Evolutionary conservation across 1,284 basidiomycete genomes (phyloP).

Genomic region (Phellopilus nigrolimitatus): DNA sequence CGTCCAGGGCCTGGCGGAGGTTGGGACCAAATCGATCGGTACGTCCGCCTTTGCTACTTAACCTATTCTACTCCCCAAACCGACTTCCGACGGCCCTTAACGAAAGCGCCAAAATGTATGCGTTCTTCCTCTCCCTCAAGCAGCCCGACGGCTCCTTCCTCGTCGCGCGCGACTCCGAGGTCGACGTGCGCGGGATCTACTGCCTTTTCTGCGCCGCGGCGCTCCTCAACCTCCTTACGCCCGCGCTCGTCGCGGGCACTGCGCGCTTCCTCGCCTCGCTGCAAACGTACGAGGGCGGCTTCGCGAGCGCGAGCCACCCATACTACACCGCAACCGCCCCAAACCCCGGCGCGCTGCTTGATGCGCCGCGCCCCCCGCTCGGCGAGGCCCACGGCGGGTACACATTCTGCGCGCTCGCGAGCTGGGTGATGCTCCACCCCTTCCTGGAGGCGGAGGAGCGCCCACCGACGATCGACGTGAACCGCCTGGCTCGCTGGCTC

Average conservation of each 20-base stretch:
- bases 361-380: conserved; percentile 55
- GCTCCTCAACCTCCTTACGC: conserved; percentile 79
- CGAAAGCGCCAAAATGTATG: conserved; percentile 66
- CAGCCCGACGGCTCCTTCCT: conserved; percentile 93
- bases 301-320: conserved; percentile 80
- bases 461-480: conserved; percentile 50
- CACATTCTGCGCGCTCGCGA: conserved; percentile 87
- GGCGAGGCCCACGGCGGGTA: conserved; percentile 99
- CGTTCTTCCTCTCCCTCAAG: conserved; percentile 92
- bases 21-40: conserved; percentile 84
- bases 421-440: conserved; percentile 75
- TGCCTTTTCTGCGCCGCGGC: conserved; percentile 70
- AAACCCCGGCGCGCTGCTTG: conserved; percentile 31
- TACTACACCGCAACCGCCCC: conserved; percentile 36
- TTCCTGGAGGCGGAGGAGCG: conserved; percentile 32
- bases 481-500: conserved; percentile 75
- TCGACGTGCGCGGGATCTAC: conserved; percentile 86
- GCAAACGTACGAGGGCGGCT: conserved; percentile 98
- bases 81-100: neutral
- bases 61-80: neutral
- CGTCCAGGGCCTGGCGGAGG: conserved; percentile 65
- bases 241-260: conserved; percentile 72
- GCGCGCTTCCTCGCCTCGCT: conserved; percentile 71
- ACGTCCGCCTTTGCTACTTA: conserved; percentile 24
- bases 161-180: conserved; percentile 84